Base-by-base conservation (phyloP, 1,284 basidiomycete genomes). In the Termitomyces sp. region DNA sequence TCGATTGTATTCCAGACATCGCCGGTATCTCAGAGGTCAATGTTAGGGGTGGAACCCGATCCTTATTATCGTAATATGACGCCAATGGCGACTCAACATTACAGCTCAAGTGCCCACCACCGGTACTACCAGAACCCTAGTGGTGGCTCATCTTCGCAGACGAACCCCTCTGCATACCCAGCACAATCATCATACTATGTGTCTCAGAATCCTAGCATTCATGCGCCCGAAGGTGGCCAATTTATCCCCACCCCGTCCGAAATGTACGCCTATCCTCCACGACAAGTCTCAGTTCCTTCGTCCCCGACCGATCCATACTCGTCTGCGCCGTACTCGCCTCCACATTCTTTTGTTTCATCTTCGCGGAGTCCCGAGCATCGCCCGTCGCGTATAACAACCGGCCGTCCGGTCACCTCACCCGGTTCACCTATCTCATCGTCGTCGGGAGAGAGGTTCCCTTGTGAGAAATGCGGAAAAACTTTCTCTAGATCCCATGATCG, bases 401-500 rank as follows among this genome's bases (percentile, higher is more conserved):
- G 65, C 7, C 66, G 69, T 19, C 66, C 68, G 40, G 66, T 65
- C 38, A 64, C 67, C 28, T 63, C 62, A 24, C 67, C 67, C 30
- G 64, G 66, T 18, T 70, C 72, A 34, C 66, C 68, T 26, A 64
- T 66, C 35, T 63, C 70, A 30, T 70, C 72, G 49, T 62, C 72
- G 18, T 62, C 72, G 19, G 74, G 73, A 35, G 82, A 86, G 63
- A 76, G 84, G 33, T 86, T 77, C 69, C 73, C 74, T 50, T 90
- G 87, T 68, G 79, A 84, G 50, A 75, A 78, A 58, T 90, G 88
- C 66, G 79, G 80, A 54, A 83, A 84, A 67, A 83, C 85, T 16
- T 90, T 90, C 67, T 86, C 84, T 35, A 80, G 87, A 53, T 77
- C 83, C 53, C 86, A 89, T 67, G 87, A 90, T 67, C 78, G 84